Percentiles rank a stretch among this genome's conserved stretches.
These are phyloP conservation scores for Kwoniella botswanensis DNA, from an alignment of 768 basidiomycete species.

Conservation along the genomic window DNA sequence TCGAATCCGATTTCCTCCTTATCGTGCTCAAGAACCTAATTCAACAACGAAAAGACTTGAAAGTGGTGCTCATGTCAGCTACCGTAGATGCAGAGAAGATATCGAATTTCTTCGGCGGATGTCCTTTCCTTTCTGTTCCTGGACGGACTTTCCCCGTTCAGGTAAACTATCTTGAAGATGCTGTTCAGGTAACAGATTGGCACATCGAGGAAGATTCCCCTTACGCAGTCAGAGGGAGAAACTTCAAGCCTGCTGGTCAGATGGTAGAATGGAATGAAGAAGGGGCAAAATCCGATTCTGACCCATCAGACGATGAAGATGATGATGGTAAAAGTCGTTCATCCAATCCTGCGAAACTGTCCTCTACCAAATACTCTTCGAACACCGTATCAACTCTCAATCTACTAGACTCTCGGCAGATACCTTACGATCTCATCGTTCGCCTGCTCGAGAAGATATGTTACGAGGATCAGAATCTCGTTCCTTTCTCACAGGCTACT, in stretches of 20 bases:
- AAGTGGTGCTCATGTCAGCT: slow-evolving; percentile 94
- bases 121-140: slow-evolving; percentile 81
- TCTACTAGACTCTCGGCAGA: slow-evolving; percentile 81
- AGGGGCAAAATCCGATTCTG: slow-evolving; percentile 64
- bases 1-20: slow-evolving; percentile 95
- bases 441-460: slow-evolving; percentile 81
- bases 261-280: slow-evolving; percentile 82
- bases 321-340: slow-evolving; percentile 52
- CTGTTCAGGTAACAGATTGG: slow-evolving; percentile 80
- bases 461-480: slow-evolving; percentile 66
- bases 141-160: slow-evolving; percentile 95
- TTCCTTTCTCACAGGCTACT: slow-evolving; percentile 73
- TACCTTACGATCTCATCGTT: slow-evolving; percentile 89
- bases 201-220: slow-evolving; percentile 76
- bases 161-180: slow-evolving; percentile 84
- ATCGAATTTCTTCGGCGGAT: slow-evolving; percentile 81
- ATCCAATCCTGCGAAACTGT: slow-evolving; percentile 50
- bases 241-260: slow-evolving; percentile 60
- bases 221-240: slow-evolving; percentile 65
- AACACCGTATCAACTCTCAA: slow-evolving; percentile 78
- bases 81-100: slow-evolving; percentile 77
- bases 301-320: slow-evolving; percentile 67
- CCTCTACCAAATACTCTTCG: slow-evolving; percentile 68
- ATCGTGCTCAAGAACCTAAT: slow-evolving; percentile 88
- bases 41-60: slow-evolving; percentile 76